These are phyloP conservation scores for Metroxylon sagu DNA, from an alignment of 176 grass and related monocot species.

Conservation along the genomic window DNA sequence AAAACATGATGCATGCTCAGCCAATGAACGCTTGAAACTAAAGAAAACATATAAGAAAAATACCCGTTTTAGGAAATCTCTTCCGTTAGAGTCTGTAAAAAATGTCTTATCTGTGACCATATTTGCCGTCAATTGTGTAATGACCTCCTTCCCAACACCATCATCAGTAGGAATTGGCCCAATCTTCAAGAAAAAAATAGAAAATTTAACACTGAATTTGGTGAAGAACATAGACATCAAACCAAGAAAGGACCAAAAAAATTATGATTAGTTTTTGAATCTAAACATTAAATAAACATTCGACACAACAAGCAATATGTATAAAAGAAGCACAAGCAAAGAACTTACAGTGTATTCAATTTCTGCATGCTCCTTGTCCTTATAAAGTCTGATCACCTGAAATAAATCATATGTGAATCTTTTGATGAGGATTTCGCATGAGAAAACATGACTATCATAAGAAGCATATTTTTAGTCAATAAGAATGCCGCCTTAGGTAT, in stretches of 20 bases:
- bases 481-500: too few relatives aligned
- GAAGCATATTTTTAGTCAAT: too few relatives aligned
- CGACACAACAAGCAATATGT: too few relatives aligned
- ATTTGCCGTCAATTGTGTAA: slow-evolving; percentile 61
- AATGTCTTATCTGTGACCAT: slow-evolving; percentile 69
- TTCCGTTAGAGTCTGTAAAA: slow-evolving; percentile 92
- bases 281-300: too few relatives aligned
- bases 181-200: slow-evolving; percentile 37
- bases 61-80: slow-evolving; percentile 91
- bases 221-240: too few relatives aligned
- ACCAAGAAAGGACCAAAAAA: too few relatives aligned
- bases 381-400: slow-evolving; percentile 83
- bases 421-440: neutral
- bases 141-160: slow-evolving; percentile 62
- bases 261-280: too few relatives aligned
- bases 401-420: slow-evolving; percentile 3
- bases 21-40: too few relatives aligned
- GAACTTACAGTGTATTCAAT: slow-evolving; percentile 78
- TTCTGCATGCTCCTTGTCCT: slow-evolving; percentile 82
- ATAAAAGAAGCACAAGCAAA: neutral
- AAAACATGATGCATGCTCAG: too few relatives aligned
- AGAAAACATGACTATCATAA: too few relatives aligned
- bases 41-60: neutral
- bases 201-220: neutral
- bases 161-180: slow-evolving; percentile 73